Evolutionary conservation across 2,329 filamentous ascomycete genomes (phyloP).

Genomic region (Blastomyces emzantsi): DNA sequence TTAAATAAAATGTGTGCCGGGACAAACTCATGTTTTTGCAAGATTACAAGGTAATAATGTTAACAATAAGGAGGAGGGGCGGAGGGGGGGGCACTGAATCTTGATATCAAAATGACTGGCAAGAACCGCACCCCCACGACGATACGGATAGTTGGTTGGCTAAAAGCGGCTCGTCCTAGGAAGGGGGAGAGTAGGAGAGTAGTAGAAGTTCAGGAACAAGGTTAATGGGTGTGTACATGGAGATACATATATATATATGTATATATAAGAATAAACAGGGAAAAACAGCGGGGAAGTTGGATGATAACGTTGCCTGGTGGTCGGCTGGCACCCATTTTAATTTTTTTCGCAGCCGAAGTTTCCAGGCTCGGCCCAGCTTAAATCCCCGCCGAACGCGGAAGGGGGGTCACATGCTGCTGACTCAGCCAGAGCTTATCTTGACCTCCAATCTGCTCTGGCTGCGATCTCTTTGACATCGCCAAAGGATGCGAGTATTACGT

Average conservation of each 20-base stretch:
- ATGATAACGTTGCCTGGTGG: not conserved
- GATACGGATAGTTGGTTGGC: not conserved
- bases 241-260: not conserved
- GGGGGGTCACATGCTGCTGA: not conserved
- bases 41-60: not conserved
- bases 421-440: constrained; percentile 2
- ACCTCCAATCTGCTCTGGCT: not conserved
- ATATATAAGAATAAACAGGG: not conserved
- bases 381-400: not conserved
- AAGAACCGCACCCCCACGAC: not conserved
- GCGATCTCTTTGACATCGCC: too few species aligned
- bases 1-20: not conserved
- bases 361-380: not conserved
- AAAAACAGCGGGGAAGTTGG: not conserved
- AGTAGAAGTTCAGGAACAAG: not conserved
- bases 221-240: not conserved
- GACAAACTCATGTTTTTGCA: not conserved
- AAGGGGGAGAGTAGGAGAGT: not conserved
- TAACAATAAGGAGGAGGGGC: not conserved
- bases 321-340: not conserved
- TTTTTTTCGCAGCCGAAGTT: not conserved
- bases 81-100: not conserved
- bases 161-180: not conserved
- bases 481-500: too few species aligned
- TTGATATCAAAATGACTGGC: not conserved